Evolutionary conservation across 352 stramenopile species (phyloP).

Genomic region (Globisporangium paddicum): DNA sequence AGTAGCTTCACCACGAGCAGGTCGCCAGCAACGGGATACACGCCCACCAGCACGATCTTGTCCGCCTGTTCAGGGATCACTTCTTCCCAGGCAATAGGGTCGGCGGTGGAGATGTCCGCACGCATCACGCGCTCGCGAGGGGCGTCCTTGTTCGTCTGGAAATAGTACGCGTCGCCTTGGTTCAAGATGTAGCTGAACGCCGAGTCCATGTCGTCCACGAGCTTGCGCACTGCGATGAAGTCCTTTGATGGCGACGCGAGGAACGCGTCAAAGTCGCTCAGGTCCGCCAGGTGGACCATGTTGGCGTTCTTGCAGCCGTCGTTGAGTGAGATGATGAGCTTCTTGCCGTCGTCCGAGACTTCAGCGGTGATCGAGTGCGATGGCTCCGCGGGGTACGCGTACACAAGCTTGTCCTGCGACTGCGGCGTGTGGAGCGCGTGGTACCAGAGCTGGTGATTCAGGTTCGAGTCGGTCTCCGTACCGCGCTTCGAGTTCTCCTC

Average conservation of each 20-base stretch:
- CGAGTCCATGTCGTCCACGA: slow-evolving; percentile 85
- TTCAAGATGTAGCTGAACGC: slow-evolving; percentile 87
- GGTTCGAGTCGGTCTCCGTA: slow-evolving; percentile 73
- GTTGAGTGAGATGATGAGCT: slow-evolving; percentile 66
- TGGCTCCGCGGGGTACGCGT: slow-evolving; percentile 69
- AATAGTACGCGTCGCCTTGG: slow-evolving; percentile 85
- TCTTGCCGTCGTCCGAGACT: slow-evolving; percentile 78
- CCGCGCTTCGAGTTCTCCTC: slow-evolving; percentile 46
- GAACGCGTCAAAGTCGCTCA: slow-evolving; percentile 47
- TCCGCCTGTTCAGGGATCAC: slow-evolving; percentile 79
- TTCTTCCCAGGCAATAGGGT: slow-evolving; percentile 54
- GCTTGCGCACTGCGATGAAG: slow-evolving; percentile 54
- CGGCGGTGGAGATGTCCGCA: slow-evolving; percentile 18
- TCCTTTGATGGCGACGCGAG: slow-evolving; percentile 25
- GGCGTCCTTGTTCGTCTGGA: slow-evolving; percentile 81
- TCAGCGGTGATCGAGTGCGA: slow-evolving; percentile 59
- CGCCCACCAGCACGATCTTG: slow-evolving; percentile 67
- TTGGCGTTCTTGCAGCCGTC: slow-evolving; percentile 90
- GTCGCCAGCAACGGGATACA: slow-evolving; percentile 58
- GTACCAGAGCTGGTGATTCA: slow-evolving; percentile 83
- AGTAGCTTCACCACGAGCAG: slow-evolving; percentile 74
- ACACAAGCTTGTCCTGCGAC: slow-evolving; percentile 69
- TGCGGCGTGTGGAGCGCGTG: slow-evolving; percentile 68
- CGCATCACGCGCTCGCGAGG: slow-evolving; percentile 73
- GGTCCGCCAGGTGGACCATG: slow-evolving; percentile 74